phyloP scores from a whole-genome alignment of 1,139 yeast genomes.

The Blastobotrys raffinosifermentans region DNA sequence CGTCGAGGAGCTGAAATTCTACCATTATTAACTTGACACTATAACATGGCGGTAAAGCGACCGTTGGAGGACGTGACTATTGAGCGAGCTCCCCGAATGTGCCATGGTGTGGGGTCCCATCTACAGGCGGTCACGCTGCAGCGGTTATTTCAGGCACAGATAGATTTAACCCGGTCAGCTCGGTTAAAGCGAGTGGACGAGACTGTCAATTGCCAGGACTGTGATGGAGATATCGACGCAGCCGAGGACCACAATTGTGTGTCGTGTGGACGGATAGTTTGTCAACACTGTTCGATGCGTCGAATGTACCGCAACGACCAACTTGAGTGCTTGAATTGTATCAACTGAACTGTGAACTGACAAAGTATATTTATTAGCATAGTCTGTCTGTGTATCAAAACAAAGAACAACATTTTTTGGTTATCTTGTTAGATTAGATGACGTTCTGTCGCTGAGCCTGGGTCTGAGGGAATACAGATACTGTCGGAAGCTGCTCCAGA shows the following conservation, averaged over 20 bases:
- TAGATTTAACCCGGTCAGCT: constrained; percentile 5
- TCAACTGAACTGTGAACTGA: not conserved
- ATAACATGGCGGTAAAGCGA: no score
- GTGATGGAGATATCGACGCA: constrained; percentile 7
- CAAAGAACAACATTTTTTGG: no score
- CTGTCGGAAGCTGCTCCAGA: constrained; percentile 23
- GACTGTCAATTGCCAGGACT: constrained; percentile 9
- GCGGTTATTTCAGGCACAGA: constrained; percentile 11
- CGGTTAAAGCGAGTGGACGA: not conserved
- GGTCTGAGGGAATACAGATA: constrained; percentile 27
- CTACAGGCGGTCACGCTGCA: constrained; percentile 8
- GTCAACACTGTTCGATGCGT: constrained; percentile 11
- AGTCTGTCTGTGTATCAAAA: not conserved
- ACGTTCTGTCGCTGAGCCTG: constrained; percentile 10
- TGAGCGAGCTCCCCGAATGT: not conserved
- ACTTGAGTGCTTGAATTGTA: constrained; percentile 6
- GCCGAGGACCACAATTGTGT: constrained; percentile 9
- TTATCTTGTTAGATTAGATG: no score
- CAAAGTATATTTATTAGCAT: not conserved
- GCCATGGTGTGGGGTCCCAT: constrained; percentile 4
- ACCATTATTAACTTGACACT: no score
- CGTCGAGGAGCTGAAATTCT: no score
- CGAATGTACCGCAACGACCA: constrained; percentile 5
- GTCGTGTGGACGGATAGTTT: constrained; percentile 8
- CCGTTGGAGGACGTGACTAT: not conserved